phyloP scores from a whole-genome alignment of 202 grass and related monocot species.

The Elaeis oleifera region DNA sequence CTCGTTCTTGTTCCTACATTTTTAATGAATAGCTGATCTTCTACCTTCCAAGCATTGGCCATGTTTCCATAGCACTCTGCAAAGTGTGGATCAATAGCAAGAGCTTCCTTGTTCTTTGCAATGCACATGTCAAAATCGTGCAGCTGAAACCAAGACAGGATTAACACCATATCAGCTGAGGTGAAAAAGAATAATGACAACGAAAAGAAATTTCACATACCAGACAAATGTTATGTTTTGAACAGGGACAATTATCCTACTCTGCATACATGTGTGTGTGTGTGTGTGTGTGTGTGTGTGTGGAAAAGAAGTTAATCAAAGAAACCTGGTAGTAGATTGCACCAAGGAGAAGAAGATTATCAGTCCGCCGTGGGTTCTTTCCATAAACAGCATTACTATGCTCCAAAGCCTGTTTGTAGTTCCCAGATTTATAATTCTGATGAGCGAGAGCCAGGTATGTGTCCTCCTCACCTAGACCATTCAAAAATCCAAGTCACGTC shows the following conservation, averaged over 20 bases:
- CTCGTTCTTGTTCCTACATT: background rate
- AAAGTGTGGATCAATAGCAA: conserved; percentile 30
- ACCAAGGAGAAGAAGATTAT: conserved; percentile 73
- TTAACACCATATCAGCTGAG: background rate
- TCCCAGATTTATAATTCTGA: conserved; percentile 62
- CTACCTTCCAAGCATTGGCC: conserved; percentile 49
- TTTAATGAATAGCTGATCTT: background rate
- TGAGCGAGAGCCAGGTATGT: conserved; percentile 41
- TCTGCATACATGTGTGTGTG: too few species aligned
- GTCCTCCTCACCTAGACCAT: conserved; percentile 49
- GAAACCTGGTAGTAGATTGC: conserved; percentile 80
- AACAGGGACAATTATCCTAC: too few species aligned
- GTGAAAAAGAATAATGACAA: too few species aligned
- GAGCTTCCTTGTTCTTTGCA: conserved; percentile 35
- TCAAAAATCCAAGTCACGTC: too few species aligned
- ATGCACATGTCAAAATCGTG: conserved; percentile 37
- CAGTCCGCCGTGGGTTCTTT: conserved; percentile 48
- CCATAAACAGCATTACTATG: conserved; percentile 42
- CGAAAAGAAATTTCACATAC: too few species aligned
- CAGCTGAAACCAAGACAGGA: conserved; percentile 18
- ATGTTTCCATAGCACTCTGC: conserved; percentile 38
- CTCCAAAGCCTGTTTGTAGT: conserved; percentile 58
- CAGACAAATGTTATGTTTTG: too few species aligned
- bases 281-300: too few species aligned
- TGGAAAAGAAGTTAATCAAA: too few species aligned